These are phyloP conservation scores for Backusella tuberculispora DNA, from an alignment of 192 early-diverging fungal species.

Conservation along the genomic window DNA sequence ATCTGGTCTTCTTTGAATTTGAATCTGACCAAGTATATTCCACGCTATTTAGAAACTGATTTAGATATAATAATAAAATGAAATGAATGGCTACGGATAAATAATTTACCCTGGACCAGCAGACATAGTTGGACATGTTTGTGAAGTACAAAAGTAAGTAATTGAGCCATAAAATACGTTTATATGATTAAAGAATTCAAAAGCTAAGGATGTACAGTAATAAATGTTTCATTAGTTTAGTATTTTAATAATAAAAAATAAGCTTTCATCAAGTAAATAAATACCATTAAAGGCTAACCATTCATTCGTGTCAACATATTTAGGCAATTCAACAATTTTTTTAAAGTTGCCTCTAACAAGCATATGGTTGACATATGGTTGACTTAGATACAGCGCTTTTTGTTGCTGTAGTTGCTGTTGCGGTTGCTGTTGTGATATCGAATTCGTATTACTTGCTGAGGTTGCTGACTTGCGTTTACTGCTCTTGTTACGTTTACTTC, in stretches of 20 bases:
- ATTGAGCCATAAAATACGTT: constrained; percentile 91
- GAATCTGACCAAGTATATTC: constrained; percentile 96
- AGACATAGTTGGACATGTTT: constrained; percentile 83
- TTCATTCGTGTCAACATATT: constrained; percentile 91
- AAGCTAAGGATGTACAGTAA: constrained; percentile 47
- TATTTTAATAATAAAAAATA: background rate
- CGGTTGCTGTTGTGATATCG: background rate
- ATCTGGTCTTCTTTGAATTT: constrained; percentile 75
- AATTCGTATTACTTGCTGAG: background rate
- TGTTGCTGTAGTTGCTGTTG: background rate
- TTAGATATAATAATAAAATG: background rate
- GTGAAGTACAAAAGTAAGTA: constrained; percentile 85
- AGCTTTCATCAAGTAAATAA: background rate
- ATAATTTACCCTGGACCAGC: constrained; percentile 71
- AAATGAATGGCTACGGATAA: background rate
- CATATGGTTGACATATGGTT: constrained; percentile 73
- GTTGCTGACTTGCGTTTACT: background rate
- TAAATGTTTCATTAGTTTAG: background rate
- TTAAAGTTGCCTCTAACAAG: constrained; percentile 93
- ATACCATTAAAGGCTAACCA: constrained; percentile 87
- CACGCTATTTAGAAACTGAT: constrained; percentile 39
- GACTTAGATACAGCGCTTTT: constrained; percentile 58
- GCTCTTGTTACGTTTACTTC: background rate
- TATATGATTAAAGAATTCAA: constrained; percentile 93
- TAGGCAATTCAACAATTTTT: constrained; percentile 86